Evolutionary conservation across 164 flowering plant genomes (phyloP), one percentile per base, ranked within the genome.

Genomic region (Euptelea pleiosperma): DNA sequence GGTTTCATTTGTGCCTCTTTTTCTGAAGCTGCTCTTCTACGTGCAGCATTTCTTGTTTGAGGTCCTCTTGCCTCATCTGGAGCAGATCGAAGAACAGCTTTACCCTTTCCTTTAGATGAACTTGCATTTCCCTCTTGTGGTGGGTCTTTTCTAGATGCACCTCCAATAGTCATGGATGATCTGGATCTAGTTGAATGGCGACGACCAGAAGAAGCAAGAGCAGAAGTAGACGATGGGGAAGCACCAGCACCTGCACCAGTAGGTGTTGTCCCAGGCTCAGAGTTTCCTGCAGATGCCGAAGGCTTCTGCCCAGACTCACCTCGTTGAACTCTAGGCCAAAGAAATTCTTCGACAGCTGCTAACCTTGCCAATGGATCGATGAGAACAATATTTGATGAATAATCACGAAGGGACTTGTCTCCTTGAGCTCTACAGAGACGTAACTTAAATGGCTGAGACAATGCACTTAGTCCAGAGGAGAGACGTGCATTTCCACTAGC

Each of bases 331-430:
- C 96, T 85, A 3, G 96, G 95, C 97, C 96, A 90, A 40, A 93
- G 86, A 61, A 93, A 93, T 31, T 93, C 99, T 56, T 93, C 99
- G 51, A 93, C 86, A 59, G 94, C 96, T 31, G 99, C 89, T 71
- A 93, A 81, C 71, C 92, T 90, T 67, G 97, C 99, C 63, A 93
- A 61, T 22, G 97, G 99, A 71, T 93, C 99, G 70, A 90, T 93
- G 46, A 87, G 74, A 6, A 93, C 89, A 73, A 93, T 77, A 75
- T 89, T 88, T n/a, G 96, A 83, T 31, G 99, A 93, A 78, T 90
- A 93, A 75, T 93, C 99, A 56, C 96, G 90, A 10, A 93, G 89
- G 48, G 91, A 74, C 54, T 90, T 93, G 34, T 93, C 99, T 55
- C 94, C 94, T 45, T 75, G 90, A 47, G 86, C 88, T 57, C 99